Base-by-base conservation (phyloP, 106 monocot genomes). In the Chionographis japonica region DNA sequence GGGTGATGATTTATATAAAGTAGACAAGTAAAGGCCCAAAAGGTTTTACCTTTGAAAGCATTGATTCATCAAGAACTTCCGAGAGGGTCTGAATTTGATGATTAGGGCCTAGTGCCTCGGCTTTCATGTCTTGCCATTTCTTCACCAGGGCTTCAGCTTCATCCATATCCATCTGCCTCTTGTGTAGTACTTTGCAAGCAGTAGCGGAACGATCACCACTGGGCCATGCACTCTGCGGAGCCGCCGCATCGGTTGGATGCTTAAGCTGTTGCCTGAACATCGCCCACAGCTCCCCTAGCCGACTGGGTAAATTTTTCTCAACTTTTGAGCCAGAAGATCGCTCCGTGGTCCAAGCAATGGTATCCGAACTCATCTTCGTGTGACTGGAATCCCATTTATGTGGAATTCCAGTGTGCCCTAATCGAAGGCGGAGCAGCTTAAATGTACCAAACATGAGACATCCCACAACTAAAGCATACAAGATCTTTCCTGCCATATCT, bases 101-200 rank as follows among this genome's bases (percentile, higher is more conserved):
- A 62, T 56, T 60, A n/a, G 89, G 89, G 56, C 97, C 92, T 56
- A 98, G 66, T 11, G 89, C 97, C 65, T 85, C 87, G 52, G 92
- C 86, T 74, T 98, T 98, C 60, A 90, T 58, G 16, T 79, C 75
- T 75, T 98, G 97, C 97, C 97, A 98, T 15, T 78, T 78, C 63
- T 77, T 84, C 58, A 97, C 77, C 17, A 97, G 67, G 51, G 73
- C 66, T 87, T 89, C 97, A 63, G 97, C 97, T 78, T 92, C 89
- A 58, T 85, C 85, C 8, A 68, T 14, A 67, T 77, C 67, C 97
- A 98, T 98, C 35, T 72, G 51, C 69, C 68, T 67, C 50, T 41
- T 90, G 50, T 65, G 50, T 18, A 72, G 12, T 50, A 75, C n/a
- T 40, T 36, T 62, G 16, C 56, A 61, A 69, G 66, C 17, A 53